A percentile compares a stretch with the other conserved stretches of the same genome.
Evolutionary conservation across 2,329 filamentous ascomycete species (phyloP).

Genomic region (Scytalidium sp.): DNA sequence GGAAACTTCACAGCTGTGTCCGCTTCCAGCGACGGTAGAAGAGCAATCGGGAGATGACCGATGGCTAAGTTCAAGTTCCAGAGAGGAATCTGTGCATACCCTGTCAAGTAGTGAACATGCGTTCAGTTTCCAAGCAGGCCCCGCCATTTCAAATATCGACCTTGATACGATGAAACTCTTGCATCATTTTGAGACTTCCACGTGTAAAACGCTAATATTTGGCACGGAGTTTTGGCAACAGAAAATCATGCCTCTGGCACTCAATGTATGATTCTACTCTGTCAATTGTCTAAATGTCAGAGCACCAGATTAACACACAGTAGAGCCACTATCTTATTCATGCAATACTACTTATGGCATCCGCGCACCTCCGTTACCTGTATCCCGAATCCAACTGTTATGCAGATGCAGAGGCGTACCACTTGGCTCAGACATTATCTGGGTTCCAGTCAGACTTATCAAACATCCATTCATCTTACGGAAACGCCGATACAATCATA

Average conservation of each 20-base stretch:
- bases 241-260: neutral
- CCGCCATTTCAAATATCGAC: neutral
- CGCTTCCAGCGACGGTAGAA: too few species aligned
- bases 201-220: neutral
- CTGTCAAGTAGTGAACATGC: neutral
- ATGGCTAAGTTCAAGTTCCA: too few species aligned
- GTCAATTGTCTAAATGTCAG: neutral
- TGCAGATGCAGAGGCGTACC: neutral
- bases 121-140: neutral
- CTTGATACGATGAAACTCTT: neutral
- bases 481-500: neutral
- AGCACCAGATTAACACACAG: neutral
- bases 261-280: neutral
- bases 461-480: neutral
- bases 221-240: slow-evolving; percentile 1
- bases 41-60: too few species aligned
- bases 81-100: too few species aligned
- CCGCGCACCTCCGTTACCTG: slow-evolving; percentile 1
- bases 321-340: neutral
- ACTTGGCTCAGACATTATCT: neutral
- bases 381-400: neutral
- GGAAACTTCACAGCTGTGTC: neutral
- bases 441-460: neutral
- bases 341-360: neutral
- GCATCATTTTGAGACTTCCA: slow-evolving; percentile 1